A percentile compares a stretch with the other conserved stretches of the same genome.
phyloP scores from a whole-genome alignment of 352 stramenopile species.

The Globisporangium apiculatum region DNA sequence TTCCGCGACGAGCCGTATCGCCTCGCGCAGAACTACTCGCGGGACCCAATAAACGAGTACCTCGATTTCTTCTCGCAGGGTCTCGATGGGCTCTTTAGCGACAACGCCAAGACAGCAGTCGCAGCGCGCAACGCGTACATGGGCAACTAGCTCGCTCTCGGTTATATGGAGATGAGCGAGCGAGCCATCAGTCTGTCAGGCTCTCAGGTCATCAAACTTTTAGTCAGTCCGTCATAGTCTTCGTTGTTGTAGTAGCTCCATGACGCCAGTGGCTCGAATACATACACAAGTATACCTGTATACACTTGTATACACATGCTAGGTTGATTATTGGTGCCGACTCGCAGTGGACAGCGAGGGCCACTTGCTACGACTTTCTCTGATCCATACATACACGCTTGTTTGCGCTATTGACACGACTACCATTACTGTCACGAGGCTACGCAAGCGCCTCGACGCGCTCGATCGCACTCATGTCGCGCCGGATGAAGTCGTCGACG shows the following conservation, averaged over 20 bases:
- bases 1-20: conserved; percentile 66
- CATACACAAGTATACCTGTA: too few species aligned
- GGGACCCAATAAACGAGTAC: conserved; percentile 55
- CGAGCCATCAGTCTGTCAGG: neutral
- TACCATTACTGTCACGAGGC: neutral
- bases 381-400: neutral
- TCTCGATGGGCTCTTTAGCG: conserved; percentile 56
- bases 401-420: neutral
- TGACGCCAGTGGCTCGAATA: too few species aligned
- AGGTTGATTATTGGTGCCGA: too few species aligned
- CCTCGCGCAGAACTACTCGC: conserved; percentile 54
- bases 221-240: neutral
- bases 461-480: conserved; percentile 8
- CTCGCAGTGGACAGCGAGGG: too few species aligned
- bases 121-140: conserved; percentile 32
- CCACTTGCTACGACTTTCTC: neutral
- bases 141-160: conserved; percentile 7
- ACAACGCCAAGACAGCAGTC: conserved; percentile 50
- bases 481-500: conserved; percentile 24
- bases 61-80: conserved; percentile 54
- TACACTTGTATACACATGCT: too few species aligned
- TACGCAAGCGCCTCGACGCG: neutral
- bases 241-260: too few species aligned
- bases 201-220: neutral
- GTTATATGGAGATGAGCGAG: too few species aligned